Conservation (phyloP, 2,329 filamentous ascomycete genomes). For the Penicillium sp. region DNA sequence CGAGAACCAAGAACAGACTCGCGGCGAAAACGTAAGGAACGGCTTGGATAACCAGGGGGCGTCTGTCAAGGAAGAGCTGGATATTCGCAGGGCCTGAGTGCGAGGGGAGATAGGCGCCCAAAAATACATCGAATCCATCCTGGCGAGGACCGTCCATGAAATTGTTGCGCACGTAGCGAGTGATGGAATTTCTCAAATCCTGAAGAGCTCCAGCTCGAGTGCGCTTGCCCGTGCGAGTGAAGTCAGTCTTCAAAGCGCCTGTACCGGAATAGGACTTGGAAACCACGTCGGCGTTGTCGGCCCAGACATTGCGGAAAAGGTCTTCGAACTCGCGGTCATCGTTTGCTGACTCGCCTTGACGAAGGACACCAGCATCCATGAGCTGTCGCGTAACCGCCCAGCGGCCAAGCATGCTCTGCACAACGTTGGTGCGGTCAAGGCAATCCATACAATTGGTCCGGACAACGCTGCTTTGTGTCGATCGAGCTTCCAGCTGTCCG, state of each 20-base stretch:
- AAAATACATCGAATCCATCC: conserved; percentile 92
- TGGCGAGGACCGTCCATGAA: conserved; percentile 91
- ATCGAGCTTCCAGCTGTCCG: conserved; percentile 74
- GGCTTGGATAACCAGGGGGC: conserved; percentile 86
- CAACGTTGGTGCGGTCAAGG: conserved; percentile 93
- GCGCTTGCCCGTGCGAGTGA: conserved; percentile 87
- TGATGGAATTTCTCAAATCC: conserved; percentile 83
- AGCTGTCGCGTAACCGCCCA: conserved; percentile 88
- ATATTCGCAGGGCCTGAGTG: conserved; percentile 67
- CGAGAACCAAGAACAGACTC: conserved; percentile 76
- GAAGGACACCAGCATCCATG: conserved; percentile 75
- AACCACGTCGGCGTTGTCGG: conserved; percentile 95
- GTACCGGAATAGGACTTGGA: conserved; percentile 92
- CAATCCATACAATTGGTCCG: conserved; percentile 99
- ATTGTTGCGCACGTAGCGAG: conserved; percentile 89
- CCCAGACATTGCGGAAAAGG: conserved; percentile 96
- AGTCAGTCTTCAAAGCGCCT: conserved; percentile 95
- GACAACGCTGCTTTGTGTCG: conserved; percentile 82
- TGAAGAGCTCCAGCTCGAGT: conserved; percentile 82
- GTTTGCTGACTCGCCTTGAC: conserved; percentile 71
- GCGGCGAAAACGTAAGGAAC: conserved; percentile 88
- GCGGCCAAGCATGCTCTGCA: conserved; percentile 93
- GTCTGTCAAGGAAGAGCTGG: conserved; percentile 76
- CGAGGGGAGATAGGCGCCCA: conserved; percentile 78
- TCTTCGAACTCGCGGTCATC: conserved; percentile 81